These are phyloP conservation scores for Sugiyamaella lignohabitans DNA, from an alignment of 805 yeast genomes.

Conservation along the genomic window DNA sequence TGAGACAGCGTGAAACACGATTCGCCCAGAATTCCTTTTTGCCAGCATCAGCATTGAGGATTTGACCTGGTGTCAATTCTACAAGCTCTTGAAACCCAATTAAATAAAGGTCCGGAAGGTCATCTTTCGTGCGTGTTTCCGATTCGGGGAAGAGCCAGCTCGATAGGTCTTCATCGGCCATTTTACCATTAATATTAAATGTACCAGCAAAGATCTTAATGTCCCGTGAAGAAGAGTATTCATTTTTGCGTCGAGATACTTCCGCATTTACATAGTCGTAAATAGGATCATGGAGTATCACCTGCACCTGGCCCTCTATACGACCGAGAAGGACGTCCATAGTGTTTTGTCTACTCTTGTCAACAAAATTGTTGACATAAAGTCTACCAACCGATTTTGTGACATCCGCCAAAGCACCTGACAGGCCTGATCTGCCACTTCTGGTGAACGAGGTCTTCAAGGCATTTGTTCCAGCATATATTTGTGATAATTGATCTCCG, in stretches of 20 bases:
- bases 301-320: constrained; percentile 61
- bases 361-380: constrained; percentile 94
- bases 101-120: constrained; percentile 67
- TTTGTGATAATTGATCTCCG: constrained; percentile 93
- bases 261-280: constrained; percentile 73
- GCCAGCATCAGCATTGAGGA: constrained; percentile 76
- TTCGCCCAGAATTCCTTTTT: constrained; percentile 75
- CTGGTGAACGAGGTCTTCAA: constrained; percentile 90
- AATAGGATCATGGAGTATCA: constrained; percentile 78
- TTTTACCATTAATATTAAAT: constrained; percentile 76
- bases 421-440: constrained; percentile 91
- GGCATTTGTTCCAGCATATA: constrained; percentile 97
- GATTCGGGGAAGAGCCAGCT: constrained; percentile 76
- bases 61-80: constrained; percentile 86
- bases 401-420: constrained; percentile 96
- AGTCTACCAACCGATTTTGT: constrained; percentile 92
- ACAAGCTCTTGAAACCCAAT: constrained; percentile 92
- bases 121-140: constrained; percentile 12
- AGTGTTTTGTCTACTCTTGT: constrained; percentile 81
- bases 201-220: constrained; percentile 75
- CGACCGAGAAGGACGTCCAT: constrained; percentile 84
- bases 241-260: constrained; percentile 41
- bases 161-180: constrained; percentile 50
- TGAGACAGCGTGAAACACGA: constrained; percentile 55
- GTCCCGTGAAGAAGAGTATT: constrained; percentile 55